A percentile compares a stretch with the other conserved stretches of the same genome.
phyloP scores from a whole-genome alignment of 1,139 yeast species.

The Komagataea norvegica region DNA sequence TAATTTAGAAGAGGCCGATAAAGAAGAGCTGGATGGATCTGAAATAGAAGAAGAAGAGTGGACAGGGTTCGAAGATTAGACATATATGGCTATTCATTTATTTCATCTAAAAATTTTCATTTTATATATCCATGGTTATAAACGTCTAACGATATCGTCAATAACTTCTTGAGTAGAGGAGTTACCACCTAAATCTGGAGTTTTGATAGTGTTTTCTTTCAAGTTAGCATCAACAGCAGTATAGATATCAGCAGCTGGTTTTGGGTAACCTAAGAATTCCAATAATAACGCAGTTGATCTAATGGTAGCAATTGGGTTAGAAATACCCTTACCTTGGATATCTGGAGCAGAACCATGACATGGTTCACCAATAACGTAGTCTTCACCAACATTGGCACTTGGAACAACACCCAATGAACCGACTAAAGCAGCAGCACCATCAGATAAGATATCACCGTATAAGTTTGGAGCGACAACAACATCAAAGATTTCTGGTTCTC shows the following conservation, averaged over 20 bases:
- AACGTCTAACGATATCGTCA: constrained; percentile 66
- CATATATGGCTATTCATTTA: neutral
- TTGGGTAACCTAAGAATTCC: constrained; percentile 89
- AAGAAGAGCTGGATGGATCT: constrained; percentile 2
- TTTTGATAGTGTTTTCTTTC: constrained; percentile 70
- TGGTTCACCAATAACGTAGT: constrained; percentile 97
- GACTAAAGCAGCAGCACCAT: constrained; percentile 98
- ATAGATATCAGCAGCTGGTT: constrained; percentile 89
- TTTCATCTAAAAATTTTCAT: neutral
- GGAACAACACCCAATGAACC: constrained; percentile 99
- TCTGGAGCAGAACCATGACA: constrained; percentile 99
- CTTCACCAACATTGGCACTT: constrained; percentile 94
- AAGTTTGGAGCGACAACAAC: constrained; percentile 98
- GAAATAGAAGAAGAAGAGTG: constrained; percentile 22
- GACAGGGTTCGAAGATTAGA: constrained; percentile 30
- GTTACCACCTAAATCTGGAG: constrained; percentile 94
- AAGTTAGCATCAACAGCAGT: constrained; percentile 93
- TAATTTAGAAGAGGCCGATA: constrained; percentile 19
- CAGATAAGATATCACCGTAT: constrained; percentile 95
- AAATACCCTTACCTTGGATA: constrained; percentile 89
- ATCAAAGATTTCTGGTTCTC: constrained; percentile 95
- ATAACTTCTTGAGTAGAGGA: constrained; percentile 83
- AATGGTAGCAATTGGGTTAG: constrained; percentile 97
- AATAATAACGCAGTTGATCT: constrained; percentile 96
- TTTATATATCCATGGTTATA: constrained; percentile 27